These are phyloP conservation scores for Pinus tabuliformis DNA, from an alignment of 75 land plant species.

Conservation along the genomic window DNA sequence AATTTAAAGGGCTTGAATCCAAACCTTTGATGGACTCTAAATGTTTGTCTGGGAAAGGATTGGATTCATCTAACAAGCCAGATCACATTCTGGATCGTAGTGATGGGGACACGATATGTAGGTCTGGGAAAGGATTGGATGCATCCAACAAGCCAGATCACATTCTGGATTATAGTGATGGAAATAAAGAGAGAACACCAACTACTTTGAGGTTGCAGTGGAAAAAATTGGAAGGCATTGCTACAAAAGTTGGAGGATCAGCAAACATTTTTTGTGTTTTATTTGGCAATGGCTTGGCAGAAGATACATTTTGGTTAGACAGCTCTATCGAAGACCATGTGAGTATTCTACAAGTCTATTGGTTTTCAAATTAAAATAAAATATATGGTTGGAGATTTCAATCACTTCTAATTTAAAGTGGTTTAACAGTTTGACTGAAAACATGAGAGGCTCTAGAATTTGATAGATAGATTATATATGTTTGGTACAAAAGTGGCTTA, in stretches of 20 bases:
- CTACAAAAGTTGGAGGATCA: conserved; percentile 74
- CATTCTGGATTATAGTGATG: conserved; percentile 5
- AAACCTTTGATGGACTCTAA: not conserved
- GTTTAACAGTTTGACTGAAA: not conserved
- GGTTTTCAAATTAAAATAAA: not conserved
- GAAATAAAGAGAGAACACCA: not conserved
- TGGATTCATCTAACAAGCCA: not conserved
- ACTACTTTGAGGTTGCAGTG: conserved; percentile 58
- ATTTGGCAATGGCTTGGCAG: conserved; percentile 63
- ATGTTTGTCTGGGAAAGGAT: not conserved
- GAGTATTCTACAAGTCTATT: conserved; percentile 10
- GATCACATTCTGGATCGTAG: conserved; percentile 6
- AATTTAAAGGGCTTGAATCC: not conserved
- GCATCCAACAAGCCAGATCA: not conserved
- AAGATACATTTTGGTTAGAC: conserved; percentile 96
- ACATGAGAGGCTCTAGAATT: too few species aligned
- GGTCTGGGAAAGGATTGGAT: conserved; percentile 1
- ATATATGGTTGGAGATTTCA: not conserved
- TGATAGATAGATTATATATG: too few species aligned
- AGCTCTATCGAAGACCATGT: conserved; percentile 87
- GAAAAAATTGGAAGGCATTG: conserved; percentile 65
- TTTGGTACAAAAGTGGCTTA: too few species aligned
- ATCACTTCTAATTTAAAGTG: not conserved
- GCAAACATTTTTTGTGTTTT: conserved; percentile 67
- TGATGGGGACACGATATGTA: not conserved